Conservation (phyloP, 2,329 filamentous ascomycete species). For the Paecilomyces sp. region DNA sequence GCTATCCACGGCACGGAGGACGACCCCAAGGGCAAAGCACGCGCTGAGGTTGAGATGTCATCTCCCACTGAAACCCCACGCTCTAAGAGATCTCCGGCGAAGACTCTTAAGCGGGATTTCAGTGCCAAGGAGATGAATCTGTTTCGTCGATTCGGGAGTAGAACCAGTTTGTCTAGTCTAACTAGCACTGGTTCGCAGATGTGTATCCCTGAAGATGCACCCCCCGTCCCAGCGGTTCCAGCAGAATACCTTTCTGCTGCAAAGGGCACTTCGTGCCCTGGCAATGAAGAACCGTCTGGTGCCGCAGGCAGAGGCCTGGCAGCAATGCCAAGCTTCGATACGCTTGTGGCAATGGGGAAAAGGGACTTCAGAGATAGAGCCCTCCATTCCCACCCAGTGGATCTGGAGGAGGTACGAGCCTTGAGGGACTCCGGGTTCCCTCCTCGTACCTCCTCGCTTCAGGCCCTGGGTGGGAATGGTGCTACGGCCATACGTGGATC, state of each 20-base stretch:
- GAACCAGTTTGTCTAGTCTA: not conserved
- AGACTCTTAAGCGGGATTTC: not conserved
- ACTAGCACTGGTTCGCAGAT: not conserved
- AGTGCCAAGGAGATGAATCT: not conserved
- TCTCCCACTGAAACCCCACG: not conserved
- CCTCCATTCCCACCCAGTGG: not conserved
- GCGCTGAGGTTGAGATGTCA: not conserved
- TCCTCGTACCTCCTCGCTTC: not conserved
- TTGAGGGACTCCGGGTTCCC: not conserved
- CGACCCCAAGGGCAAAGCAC: not conserved
- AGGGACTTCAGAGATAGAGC: not conserved
- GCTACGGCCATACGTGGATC: not conserved
- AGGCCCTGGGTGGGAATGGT: not conserved
- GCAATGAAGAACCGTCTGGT: not conserved
- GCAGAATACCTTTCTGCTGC: not conserved
- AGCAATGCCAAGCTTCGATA: not conserved
- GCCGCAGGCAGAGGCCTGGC: not conserved
- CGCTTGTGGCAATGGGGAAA: not conserved
- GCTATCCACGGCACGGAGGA: not conserved
- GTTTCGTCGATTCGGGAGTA: not conserved
- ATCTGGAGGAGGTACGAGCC: not conserved
- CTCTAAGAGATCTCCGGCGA: not conserved
- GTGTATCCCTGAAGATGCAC: not conserved
- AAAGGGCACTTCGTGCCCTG: not conserved
- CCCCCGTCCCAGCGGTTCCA: not conserved